Base-by-base conservation (phyloP, 306 rosid genomes). In the Argentina anserina region DNA sequence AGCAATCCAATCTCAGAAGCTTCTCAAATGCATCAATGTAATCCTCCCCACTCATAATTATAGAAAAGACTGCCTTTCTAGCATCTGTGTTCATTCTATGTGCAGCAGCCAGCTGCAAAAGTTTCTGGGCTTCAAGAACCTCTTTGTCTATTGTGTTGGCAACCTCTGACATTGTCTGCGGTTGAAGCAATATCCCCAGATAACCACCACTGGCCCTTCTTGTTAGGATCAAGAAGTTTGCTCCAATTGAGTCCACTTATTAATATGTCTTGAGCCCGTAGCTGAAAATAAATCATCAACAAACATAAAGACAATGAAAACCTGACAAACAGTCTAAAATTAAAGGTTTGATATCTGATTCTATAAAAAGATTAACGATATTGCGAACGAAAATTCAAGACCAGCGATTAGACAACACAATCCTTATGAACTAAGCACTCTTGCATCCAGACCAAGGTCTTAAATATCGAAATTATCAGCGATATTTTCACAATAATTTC, bases 201-300 rank as follows among this genome's bases (percentile, higher is more conserved):
- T 70, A 85, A 79, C 94, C 96, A 91, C 98, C 98, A 94, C 71
- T 87, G 97, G 55, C 97, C 98, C 84, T 90, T 93, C 90, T 94
- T 91, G 39, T 83, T 76, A 42, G 91, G 90, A 81, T 91, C 96
- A 73, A 94, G 87, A 72, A 94, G 77, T 81, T 89, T 94, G 67
- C 85, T 85, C 98, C 98, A 94, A 72, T 79, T 91, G 64, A 94
- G 78, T 71, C 96, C 94, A 85, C 97, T 81, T 73, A 94, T 69
- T 73, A 87, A 15, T 73, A 78, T 79, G 66, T 85, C 92, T 64
- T 87, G 96, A 28, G 72, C 91, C 73, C 86, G 71, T 74, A 89
- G 75, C 98, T 94, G 94, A 70, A 84, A 90, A 77, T 31, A 17
- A 77, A 78, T 46, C 59, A 72, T 53, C 43, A 53, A 73, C 64